Evolutionary conservation across 108 stramenopile species (phyloP), one percentile per base, ranked within the genome.

Genomic region (Fistulifera pelliculosa): DNA sequence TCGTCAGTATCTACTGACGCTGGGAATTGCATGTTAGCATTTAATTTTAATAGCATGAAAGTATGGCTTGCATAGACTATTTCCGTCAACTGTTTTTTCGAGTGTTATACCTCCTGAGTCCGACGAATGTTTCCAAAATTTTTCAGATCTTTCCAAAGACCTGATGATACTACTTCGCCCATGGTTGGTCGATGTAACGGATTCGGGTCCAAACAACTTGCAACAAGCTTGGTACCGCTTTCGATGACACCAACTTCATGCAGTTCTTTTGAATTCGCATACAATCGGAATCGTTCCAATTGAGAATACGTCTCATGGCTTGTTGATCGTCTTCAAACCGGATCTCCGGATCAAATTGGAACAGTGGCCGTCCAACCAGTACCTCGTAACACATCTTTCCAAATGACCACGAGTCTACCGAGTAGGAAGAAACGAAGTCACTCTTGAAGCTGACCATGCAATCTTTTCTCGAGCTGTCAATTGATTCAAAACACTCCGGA

Each of bases 311-410:
- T 38, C 26, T 16, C 61, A 68, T 53, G 45, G 47, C 40, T 28
- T 45, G 28, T 1, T 56, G 19, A 38, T 62, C 54, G 17, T 48
- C 42, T 38, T 38, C 14, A 43, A 35, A 11, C 31, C 66, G 63
- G 12, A 50, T 44, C 21, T 49, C 27, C 10, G 49, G 16, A 41
- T 80, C 77, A 48, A 70, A 53, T 40, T 59, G 47, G 3, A 87
- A 66, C 59, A 90, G 52, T 16, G 83, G 74, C 48, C 76, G 70
- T 22, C 89, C 89, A 22, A 80, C 74, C 35, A 90, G 58, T 1
- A 75, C 73, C 64, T 90, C 89, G 50, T 76, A 90, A 42, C 78
- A 54, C 57, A 87, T 55, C 54, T 84, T 85, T 31, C 89, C 89
- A 55, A 85, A 87, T 14, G 65, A 75, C 89, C 89, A 90, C 45